Base-by-base conservation (phyloP, 2,329 filamentous ascomycete species). In the Aspergillus neotritici region DNA sequence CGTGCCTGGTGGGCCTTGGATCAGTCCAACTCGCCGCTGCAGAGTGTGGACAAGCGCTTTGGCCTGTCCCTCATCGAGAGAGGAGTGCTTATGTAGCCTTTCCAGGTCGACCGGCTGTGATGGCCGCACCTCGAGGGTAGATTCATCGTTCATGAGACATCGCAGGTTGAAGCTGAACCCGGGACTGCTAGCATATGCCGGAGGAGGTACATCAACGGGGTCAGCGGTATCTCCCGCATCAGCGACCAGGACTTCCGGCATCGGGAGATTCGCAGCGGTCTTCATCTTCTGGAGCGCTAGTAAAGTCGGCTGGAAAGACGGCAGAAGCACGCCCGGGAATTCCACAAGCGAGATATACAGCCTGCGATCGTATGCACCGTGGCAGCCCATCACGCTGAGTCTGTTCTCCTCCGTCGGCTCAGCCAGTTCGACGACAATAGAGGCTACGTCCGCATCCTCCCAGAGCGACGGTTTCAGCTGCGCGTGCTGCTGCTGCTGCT, bases 321-420 rank as follows among this genome's bases (percentile, higher is more conserved):
- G 71, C 2, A 82, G 63, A 2, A 84, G 59, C 4, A 84, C 65
- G 0, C 76, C 77, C 0, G 80, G 81, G 43, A 84, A 83, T 49
- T 84, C 81, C 1, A 84, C 69, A 1, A 84, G 65, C 3, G 56
- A 55, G 4, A 64, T 35, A 5, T 46, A 40, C 1, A 35, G 32
- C 7, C 37, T 17, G 5, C 21, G 33, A n/a, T 36, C 37, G 7
- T 25, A 30, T 5, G 31, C 17, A 15, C 16, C 40, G 37, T 44
- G 37, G 30, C 48, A 53, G 13, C 53, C 48, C 9, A 58, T 47
- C 29, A 56, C 49, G 36, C 48, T 51, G 29, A 43, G 44, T 30
- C 38, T 39, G 12, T 44, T 53, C 37, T 4, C 65, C 54, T 12
- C 60, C 46, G 9, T 46, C 46, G 51, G 53, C 10, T 58, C 60